Base-by-base conservation (phyloP, 2,329 filamentous ascomycete genomes). In the Neopestalotiopsis rosae region DNA sequence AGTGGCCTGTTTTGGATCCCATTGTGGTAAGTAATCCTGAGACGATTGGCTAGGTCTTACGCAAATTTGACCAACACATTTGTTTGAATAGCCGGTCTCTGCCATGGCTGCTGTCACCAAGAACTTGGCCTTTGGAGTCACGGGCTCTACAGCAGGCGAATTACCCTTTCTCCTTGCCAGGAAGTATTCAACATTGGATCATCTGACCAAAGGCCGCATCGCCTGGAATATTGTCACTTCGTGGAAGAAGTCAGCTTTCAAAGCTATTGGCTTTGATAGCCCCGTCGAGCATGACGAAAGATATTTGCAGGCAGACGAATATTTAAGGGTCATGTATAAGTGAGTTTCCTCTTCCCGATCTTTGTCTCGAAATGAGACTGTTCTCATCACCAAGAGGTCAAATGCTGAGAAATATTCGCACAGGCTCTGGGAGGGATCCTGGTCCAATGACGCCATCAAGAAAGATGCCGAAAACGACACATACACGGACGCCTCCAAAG, bases 41-140 rank as follows among this genome's bases (percentile, higher is more conserved):
- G 4, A n/a, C 6, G 1, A 12, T 49, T 6, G 17, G 17, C 13
- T 49, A 14, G 13, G 42, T 14, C n/a, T 2, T 4, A 4, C 7
- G 20, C 28, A 12, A 30, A 40, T 17, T 62, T 40, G n/a, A 17
- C 10, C 5, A 17, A 9, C 1, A n/a, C 20, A 40, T 62, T 65
- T 1, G 6, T 13, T 14, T 7, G 14, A 10, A 13, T 67, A 89
- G 86, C 87, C 88, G 2, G 89, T 91, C 67, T 85, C 85, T 2
- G 89, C 89, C 38, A 91, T 91, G 89, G 89, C 89, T 2, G 88
- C 89, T 0, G 89, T 90, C 38, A 91, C 89, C 0, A 90, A 89
- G 78, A 89, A 89, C 65, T 80, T 91, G 2, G 82, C 84, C 0
- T 91, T 91, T 72, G 89, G 85, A 1, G 88, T 92, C 69, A 91